Evolutionary conservation across 257 asterid genomes (phyloP), one percentile per base, ranked within the genome.

Genomic region (Ocimum tenuiflorum): DNA sequence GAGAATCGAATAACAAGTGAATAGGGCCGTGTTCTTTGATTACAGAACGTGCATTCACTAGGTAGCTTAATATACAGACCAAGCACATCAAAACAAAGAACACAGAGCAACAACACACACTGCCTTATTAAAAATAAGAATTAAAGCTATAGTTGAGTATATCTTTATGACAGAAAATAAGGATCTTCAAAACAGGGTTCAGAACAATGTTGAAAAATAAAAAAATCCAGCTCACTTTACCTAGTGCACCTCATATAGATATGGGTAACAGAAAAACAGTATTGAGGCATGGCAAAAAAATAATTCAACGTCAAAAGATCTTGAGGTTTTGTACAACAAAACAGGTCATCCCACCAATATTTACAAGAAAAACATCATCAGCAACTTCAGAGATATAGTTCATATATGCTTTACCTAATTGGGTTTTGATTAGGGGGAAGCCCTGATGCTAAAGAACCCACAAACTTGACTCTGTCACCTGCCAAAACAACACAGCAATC

Each of bases 391-490:
- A 10, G 19, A 41, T 11, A 41, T 15, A 18, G 12, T 51, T 45
- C 3, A 13, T 11, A 12, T 38, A 51, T 6, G 60, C 12, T 10
- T 51, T 79, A 91, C 97, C 91, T 83, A 48, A 75, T 65, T 62
- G 85, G 75, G 19, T 73, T 69, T 75, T 84, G 88, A 66, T 54
- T 18, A 14, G 82, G 78, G 71, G 82, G 35, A 71, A 79, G 52
- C 9, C 81, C 85, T 7, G 82, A 35, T 59, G 69, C 47, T 18
- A 82, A 63, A 65, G 81, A 41, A 65, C 96, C 94, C 59, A 88
- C 77, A 72, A 81, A 88, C 80, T 81, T 88, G 55, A 91, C 95
- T 68, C 88, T 75, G 65, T 91, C 98, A 66, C 98, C 98, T 91
- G 85, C 73, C 73, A 78, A 75, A 63, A 49, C 56, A 62, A 60